Conservation (phyloP, 352 stramenopile species). For the Phytopythium montanum region DNA sequence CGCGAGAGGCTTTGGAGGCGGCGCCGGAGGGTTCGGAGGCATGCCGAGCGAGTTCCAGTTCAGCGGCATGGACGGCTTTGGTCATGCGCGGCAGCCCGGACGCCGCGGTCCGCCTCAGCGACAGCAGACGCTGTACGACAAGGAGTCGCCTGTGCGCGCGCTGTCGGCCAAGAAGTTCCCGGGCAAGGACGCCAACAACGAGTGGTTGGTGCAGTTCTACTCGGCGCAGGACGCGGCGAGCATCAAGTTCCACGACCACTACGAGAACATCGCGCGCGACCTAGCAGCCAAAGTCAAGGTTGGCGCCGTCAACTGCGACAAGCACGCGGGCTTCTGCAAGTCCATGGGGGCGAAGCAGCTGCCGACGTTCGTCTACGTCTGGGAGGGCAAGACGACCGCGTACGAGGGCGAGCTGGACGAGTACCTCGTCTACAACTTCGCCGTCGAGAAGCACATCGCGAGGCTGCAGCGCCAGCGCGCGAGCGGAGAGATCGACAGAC, state of each 20-base stretch:
- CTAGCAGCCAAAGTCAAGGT: conserved; percentile 69
- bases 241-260: conserved; percentile 57
- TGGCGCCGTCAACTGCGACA: conserved; percentile 75
- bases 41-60: conserved; percentile 77
- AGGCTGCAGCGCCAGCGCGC: conserved; percentile 63
- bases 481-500: conserved; percentile 61
- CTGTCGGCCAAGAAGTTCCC: conserved; percentile 79
- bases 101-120: conserved; percentile 15
- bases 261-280: conserved; percentile 66
- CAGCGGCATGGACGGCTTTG: conserved; percentile 76
- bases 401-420: conserved; percentile 74
- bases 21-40: conserved; percentile 24
- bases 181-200: conserved; percentile 57
- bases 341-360: conserved; percentile 28
- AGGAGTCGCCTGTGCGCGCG: conserved; percentile 51
- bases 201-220: conserved; percentile 86
- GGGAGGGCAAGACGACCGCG: conserved; percentile 39
- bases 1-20: conserved; percentile 19
- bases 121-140: conserved; percentile 46
- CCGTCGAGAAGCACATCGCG: conserved; percentile 75
- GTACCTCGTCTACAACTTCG: conserved; percentile 83
- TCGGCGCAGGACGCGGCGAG: conserved; percentile 40
- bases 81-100: conserved; percentile 26
- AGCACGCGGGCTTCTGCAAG: conserved; percentile 52
- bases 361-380: conserved; percentile 71